A percentile compares a stretch with the other conserved stretches of the same genome.
These are phyloP conservation scores for Aspergillus sp. DNA, from an alignment of 2,329 filamentous ascomycete species.

Conservation along the genomic window DNA sequence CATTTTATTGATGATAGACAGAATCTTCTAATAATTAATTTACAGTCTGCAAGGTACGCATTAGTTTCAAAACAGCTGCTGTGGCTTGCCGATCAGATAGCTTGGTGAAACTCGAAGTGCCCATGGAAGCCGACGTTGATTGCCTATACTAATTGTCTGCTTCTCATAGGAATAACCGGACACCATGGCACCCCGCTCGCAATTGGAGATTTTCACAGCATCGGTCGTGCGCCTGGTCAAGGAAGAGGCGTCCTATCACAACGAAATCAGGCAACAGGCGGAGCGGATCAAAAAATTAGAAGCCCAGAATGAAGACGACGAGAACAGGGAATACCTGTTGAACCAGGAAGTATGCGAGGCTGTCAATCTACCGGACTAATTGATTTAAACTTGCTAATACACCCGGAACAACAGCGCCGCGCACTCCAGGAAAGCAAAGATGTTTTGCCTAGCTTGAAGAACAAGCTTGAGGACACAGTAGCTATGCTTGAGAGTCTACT, in stretches of 20 bases:
- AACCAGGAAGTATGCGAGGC: conserved; percentile 69
- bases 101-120: not conserved
- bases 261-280: conserved; percentile 71
- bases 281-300: conserved; percentile 63
- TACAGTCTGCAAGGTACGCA: not conserved
- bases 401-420: conserved; percentile 51
- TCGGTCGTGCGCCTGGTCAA: conserved; percentile 79
- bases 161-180: not conserved
- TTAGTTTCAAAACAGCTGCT: conserved; percentile 1
- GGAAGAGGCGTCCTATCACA: conserved; percentile 85
- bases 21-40: no score
- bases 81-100: not conserved
- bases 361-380: not conserved
- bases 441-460: conserved; percentile 65
- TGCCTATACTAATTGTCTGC: not conserved
- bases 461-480: conserved; percentile 65
- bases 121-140: not conserved
- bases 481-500: conserved; percentile 69
- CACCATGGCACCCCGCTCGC: conserved; percentile 71
- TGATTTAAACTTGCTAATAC: conserved; percentile 3
- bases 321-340: conserved; percentile 70
- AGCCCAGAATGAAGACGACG: conserved; percentile 60
- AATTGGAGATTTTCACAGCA: conserved; percentile 76
- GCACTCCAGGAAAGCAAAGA: conserved; percentile 83
- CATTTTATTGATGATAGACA: not conserved